Percentiles rank a stretch among this genome's conserved stretches.
Evolutionary conservation across 148 eudicot species (phyloP).

Genomic region (Talinum fruticosum): DNA sequence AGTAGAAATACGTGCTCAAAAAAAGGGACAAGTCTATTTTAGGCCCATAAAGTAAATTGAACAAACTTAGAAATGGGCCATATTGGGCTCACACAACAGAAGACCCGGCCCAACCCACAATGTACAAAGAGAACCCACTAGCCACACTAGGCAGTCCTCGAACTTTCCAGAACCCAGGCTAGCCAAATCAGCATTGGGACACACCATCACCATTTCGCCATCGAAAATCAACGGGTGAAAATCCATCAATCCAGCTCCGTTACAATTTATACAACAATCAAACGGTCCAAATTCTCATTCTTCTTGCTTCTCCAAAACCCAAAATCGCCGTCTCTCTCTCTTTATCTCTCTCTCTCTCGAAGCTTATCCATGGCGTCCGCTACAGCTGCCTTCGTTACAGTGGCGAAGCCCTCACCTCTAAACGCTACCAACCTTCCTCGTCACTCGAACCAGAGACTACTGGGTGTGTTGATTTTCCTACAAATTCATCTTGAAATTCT

Average conservation of each 20-base stretch:
- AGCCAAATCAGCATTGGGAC: no score
- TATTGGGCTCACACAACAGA: neutral
- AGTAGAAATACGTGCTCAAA: no score
- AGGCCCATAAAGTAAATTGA: neutral
- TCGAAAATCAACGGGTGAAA: neutral
- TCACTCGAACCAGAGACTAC: conserved; percentile 26
- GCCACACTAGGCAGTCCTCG: neutral
- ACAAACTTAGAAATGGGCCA: neutral
- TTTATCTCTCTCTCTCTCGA: neutral
- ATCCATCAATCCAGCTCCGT: neutral
- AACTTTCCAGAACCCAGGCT: conserved; percentile 18
- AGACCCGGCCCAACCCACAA: no score
- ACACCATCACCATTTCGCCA: no score
- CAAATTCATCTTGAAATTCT: neutral
- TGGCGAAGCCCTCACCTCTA: conserved; percentile 40
- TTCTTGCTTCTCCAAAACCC: neutral
- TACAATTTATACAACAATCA: neutral
- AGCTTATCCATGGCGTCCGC: conserved; percentile 64
- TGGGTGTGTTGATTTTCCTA: conserved; percentile 22
- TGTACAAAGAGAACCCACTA: no score
- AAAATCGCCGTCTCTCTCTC: conserved; percentile 15
- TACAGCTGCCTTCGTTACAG: conserved; percentile 32
- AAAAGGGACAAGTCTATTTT: no score
- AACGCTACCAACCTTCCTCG: conserved; percentile 22
- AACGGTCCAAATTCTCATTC: conserved; percentile 4